Base-by-base conservation (phyloP, 192 early-diverging fungal species). In the Gonapodya sp. region DNA sequence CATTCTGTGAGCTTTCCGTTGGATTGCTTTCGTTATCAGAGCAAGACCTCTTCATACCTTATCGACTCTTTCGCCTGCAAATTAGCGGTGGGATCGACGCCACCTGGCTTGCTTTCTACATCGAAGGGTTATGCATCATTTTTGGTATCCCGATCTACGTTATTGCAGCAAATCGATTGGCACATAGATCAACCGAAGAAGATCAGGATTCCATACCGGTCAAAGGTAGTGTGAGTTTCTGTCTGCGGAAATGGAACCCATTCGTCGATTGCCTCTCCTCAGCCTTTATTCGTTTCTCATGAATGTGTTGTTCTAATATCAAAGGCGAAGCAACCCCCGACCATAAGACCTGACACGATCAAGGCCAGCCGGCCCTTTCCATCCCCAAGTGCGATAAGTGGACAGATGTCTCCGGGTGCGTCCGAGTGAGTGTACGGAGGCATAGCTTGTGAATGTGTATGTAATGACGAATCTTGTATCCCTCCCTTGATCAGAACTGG, bases 301-400 rank as follows among this genome's bases (percentile, higher is more conserved):
- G n/a, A n/a, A n/a, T n/a, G n/a, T n/a, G n/a, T n/a, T n/a, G n/a
- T n/a, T n/a, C n/a, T n/a, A n/a, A n/a, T n/a, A n/a, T n/a, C n/a
- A 16, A 64, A 64, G 24, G 8, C 46, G 8, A 24, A 8, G 46
- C 8, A 64, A 64, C 46, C 46, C 46, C 8, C 46, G 24, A 24
- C 8, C 24, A 24, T 8, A 64, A 64, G 46, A 64, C 8, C 8
- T 64, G 46, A 64, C 8, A 64, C 8, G 8, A 64, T 64, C 24
- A 8, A 16, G 8, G 24, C 46, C 8, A 64, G 46, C 46, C 46
- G 46, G 46, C 46, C 46, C 46, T 64, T 64, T 64, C 46, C 46
- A 64, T 64, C 46, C 46, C 46, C 46, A 64, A 64, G 46, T 64
- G 46, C 46, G 46, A 64, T 64, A 64, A 64, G 46, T 64, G 46